phyloP scores from a whole-genome alignment of 2,329 filamentous ascomycete genomes.

The Cercospora beticola region DNA sequence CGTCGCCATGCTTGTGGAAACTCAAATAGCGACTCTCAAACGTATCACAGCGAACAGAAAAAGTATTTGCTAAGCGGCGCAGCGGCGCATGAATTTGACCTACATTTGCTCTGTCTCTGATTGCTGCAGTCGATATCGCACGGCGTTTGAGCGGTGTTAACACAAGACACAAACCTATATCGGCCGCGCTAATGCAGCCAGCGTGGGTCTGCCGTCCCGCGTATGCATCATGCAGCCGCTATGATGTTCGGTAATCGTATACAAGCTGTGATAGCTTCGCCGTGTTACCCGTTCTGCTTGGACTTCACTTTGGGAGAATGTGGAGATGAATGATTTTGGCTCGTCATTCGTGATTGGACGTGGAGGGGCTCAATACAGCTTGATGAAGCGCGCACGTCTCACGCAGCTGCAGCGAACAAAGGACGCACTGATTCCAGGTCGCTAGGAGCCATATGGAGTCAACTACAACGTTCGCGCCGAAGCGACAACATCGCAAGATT shows the following conservation, averaged over 20 bases:
- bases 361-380: too few relatives aligned
- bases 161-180: conserved; percentile 7
- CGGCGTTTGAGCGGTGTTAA: conserved; percentile 12
- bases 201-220: conserved; percentile 4
- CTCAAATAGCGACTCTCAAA: background rate
- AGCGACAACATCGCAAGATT: background rate
- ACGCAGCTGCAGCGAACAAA: background rate
- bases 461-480: background rate
- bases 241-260: background rate
- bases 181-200: conserved; percentile 11
- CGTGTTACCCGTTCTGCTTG: background rate
- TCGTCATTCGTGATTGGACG: too few relatives aligned
- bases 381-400: too few relatives aligned
- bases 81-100: too few relatives aligned
- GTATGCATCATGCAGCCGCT: conserved; percentile 11
- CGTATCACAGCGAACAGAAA: background rate
- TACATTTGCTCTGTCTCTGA: background rate
- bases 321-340: background rate
- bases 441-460: background rate
- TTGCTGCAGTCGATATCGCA: conserved; percentile 7
- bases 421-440: background rate
- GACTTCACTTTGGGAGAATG: background rate
- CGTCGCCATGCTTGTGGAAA: background rate
- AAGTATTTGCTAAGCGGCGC: background rate
- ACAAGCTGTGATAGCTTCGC: background rate